Evolutionary conservation across 345 rosid genomes (phyloP), one percentile per base, ranked within the genome.

Genomic region (Citropsis articulata): DNA sequence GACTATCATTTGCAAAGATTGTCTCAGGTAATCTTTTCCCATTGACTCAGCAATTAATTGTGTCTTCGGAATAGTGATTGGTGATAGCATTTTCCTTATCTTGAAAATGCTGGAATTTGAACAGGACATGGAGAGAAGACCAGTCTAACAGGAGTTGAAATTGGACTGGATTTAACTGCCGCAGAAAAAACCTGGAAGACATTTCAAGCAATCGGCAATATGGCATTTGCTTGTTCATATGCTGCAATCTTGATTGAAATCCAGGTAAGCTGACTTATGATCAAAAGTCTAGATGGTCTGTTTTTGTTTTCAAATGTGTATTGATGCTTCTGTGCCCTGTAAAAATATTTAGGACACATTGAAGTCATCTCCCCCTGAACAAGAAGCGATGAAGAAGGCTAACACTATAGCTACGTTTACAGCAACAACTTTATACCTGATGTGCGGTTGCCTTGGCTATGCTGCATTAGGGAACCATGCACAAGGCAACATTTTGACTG

Each of bases 341-440:
- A 9, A 75, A 56, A 18, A 64, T 22, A 50, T 21, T 42, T 80
- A 87, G 91, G 89, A 89, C 72, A 87, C 91, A 9, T 14, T 89
- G 62, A 84, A 67, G 63, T 81, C 91, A 4, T 85, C 90, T n/a
- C 90, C 90, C n/a, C 72, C 91, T 2, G 91, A 89, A 73, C 40
- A 83, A 21, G 78, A 76, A 81, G 84, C 78, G 10, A 87, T 85
- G 91, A 89, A 83, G 80, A 83, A 87, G 77, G 92, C 92, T n/a
- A 82, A 83, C 61, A 66, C 80, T 19, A 30, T 80, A 30, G 84
- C 90, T 73, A 85, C 83, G 0, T 19, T 75, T 13, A 79, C 82
- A 19, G 85, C 90, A 4, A 84, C 92, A 19, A 35, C 86, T 55
- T 83, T 87, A 72, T 87, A 89, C 81, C 78, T 89, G 86, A 57